A percentile compares a stretch with the other conserved stretches of the same genome.
phyloP scores from a whole-genome alignment of 164 flowering plant species.

The Macadamia tetraphylla region DNA sequence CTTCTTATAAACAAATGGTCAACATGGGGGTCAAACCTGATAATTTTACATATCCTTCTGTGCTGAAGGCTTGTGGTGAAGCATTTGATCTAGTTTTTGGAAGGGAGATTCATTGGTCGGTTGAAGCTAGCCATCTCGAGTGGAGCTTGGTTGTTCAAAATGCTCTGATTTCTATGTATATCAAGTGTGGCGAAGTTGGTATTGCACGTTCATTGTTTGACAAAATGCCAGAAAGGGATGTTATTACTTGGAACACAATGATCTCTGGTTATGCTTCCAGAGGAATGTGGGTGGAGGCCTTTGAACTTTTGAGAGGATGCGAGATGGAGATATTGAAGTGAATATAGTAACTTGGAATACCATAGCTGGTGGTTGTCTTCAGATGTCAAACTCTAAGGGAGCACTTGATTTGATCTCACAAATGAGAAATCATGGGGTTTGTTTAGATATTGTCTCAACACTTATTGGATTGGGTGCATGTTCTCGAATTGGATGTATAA shows the following conservation, averaged over 20 bases:
- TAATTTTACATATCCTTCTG: conserved; percentile 50
- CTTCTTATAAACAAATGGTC: conserved; percentile 36
- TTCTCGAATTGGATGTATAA: conserved; percentile 34
- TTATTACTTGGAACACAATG: conserved; percentile 54
- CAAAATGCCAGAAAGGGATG: conserved; percentile 45
- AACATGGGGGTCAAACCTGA: conserved; percentile 38
- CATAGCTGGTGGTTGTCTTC: conserved; percentile 46
- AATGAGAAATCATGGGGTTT: conserved; percentile 26
- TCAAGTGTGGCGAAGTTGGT: conserved; percentile 36
- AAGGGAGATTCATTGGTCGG: conserved; percentile 32
- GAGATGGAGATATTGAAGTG: conserved; percentile 12
- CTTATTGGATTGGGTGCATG: conserved; percentile 48
- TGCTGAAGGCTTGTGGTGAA: conserved; percentile 63
- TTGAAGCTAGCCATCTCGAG: conserved; percentile 17
- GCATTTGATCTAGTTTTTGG: conserved; percentile 34
- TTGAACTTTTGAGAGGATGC: conserved; percentile 36
- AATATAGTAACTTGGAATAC: conserved; percentile 49
- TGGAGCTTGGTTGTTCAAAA: conserved; percentile 49
- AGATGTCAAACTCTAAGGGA: conserved; percentile 27
- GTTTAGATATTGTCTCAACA: conserved; percentile 38
- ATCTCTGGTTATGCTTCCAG: conserved; percentile 42
- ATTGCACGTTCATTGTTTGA: conserved; percentile 42
- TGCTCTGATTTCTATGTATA: conserved; percentile 53
- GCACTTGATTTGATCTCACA: conserved; percentile 41
- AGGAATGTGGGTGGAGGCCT: conserved; percentile 47